Evolutionary conservation across 1,284 basidiomycete species (phyloP).

Genomic region (Caloboletus firmus): DNA sequence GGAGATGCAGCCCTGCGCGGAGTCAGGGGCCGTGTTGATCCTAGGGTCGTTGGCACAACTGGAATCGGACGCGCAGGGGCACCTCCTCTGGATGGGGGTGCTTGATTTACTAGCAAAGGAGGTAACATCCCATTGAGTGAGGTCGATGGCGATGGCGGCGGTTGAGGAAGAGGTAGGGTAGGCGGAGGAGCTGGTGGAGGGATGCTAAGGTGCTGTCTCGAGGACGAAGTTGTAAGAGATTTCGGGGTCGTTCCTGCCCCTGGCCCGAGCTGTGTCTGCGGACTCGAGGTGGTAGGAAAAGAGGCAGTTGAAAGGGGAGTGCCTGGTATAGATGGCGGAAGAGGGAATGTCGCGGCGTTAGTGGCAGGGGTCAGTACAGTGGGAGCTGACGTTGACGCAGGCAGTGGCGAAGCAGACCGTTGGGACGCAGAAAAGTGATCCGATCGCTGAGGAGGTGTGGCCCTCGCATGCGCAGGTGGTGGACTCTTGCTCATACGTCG

Average conservation of each 20-base stretch:
- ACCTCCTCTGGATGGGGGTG: constrained; percentile 8
- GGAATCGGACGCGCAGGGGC: constrained; percentile 20
- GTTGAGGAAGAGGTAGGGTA: constrained; percentile 33
- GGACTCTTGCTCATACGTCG: constrained; percentile 28
- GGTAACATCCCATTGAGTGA: background rate
- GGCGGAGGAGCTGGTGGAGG: constrained; percentile 35
- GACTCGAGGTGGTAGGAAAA: background rate
- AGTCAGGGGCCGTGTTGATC: constrained; percentile 18
- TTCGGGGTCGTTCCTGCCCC: constrained; percentile 7
- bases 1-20: constrained; percentile 21
- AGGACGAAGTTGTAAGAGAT: constrained; percentile 11
- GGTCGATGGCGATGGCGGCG: constrained; percentile 19
- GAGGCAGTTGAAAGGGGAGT: constrained; percentile 25
- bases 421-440: constrained; percentile 9
- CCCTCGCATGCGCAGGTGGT: constrained; percentile 17
- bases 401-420: constrained; percentile 10
- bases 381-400: constrained; percentile 7
- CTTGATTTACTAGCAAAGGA: background rate
- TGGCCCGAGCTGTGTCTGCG: background rate
- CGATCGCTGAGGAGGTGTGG: constrained; percentile 10
- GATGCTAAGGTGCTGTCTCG: constrained; percentile 32
- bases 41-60: constrained; percentile 8
- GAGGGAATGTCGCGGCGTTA: constrained; percentile 12
- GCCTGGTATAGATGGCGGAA: constrained; percentile 19
- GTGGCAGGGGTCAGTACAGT: constrained; percentile 3